Percentiles rank a stretch among this genome's conserved stretches.
These are phyloP conservation scores for Ophiostoma tasmaniense DNA, from an alignment of 2,329 filamentous ascomycete species.

Conservation along the genomic window DNA sequence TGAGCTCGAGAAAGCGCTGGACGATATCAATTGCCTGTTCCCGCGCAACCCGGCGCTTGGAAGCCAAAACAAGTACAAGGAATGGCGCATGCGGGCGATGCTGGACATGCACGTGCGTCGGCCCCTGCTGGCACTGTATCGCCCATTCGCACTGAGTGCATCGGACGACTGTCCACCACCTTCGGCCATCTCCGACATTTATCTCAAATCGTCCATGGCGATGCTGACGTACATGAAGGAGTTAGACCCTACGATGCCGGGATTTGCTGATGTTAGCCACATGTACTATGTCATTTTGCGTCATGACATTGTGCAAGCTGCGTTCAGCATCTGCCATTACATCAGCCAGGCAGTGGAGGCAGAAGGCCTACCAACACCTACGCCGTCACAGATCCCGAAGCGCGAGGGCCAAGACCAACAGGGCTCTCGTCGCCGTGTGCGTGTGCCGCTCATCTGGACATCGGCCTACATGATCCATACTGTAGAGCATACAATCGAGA, in stretches of 20 bases:
- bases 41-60: conserved; percentile 38
- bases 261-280: conserved; percentile 40
- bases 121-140: conserved; percentile 44
- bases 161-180: conserved; percentile 39
- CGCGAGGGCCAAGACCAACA: not conserved
- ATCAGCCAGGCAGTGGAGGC: conserved; percentile 32
- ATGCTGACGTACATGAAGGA: conserved; percentile 49
- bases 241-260: conserved; percentile 38
- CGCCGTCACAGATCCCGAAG: not conserved
- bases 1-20: conserved; percentile 45
- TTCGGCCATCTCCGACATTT: conserved; percentile 38
- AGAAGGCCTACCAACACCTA: conserved; percentile 10
- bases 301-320: conserved; percentile 47
- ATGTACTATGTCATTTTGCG: conserved; percentile 47
- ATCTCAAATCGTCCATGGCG: conserved; percentile 46
- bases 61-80: conserved; percentile 38
- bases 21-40: conserved; percentile 46
- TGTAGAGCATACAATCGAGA: conserved; percentile 22
- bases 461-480: conserved; percentile 21
- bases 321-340: conserved; percentile 48
- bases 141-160: conserved; percentile 46
- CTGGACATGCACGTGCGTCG: conserved; percentile 48
- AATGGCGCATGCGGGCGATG: conserved; percentile 43
- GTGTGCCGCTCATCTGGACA: conserved; percentile 20
- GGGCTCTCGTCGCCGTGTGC: not conserved